Evolutionary conservation across 371 early-diverging fungal species (phyloP).

Genomic region (Aphelidium insulamus): DNA sequence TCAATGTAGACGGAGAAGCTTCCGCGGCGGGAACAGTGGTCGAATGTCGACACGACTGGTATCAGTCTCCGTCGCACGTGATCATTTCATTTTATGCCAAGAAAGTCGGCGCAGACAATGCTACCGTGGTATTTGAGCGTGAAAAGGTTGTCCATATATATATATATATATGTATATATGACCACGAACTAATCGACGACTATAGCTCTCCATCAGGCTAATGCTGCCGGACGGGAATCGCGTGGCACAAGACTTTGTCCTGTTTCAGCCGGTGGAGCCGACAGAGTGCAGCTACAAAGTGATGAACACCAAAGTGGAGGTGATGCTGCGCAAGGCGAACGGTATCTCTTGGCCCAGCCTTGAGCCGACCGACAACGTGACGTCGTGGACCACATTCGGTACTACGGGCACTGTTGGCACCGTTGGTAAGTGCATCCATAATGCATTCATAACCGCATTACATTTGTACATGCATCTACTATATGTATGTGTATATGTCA

Average conservation of each 20-base stretch:
- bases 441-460: too few relatives aligned
- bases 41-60: slow-evolving; percentile 77
- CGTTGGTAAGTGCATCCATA: too few relatives aligned
- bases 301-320: slow-evolving; percentile 65
- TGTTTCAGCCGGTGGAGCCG: slow-evolving; percentile 48
- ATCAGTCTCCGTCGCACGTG: slow-evolving; percentile 62
- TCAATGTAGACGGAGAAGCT: too few relatives aligned
- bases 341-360: slow-evolving; percentile 70
- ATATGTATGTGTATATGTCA: too few relatives aligned
- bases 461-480: too few relatives aligned
- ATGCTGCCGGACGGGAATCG: slow-evolving; percentile 32
- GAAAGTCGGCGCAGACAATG: slow-evolving; percentile 27
- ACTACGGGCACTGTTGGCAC: too few relatives aligned
- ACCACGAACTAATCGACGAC: slow-evolving; percentile 1
- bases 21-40: slow-evolving; percentile 9
- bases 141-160: slow-evolving; percentile 3
- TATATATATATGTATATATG: slow-evolving; percentile 4
- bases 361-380: slow-evolving; percentile 36
- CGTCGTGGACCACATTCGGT: slow-evolving; percentile 68
- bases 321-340: slow-evolving; percentile 57
- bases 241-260: slow-evolving; percentile 26
- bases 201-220: slow-evolving; percentile 20
- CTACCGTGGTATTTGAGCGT: slow-evolving; percentile 1
- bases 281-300: slow-evolving; percentile 37
- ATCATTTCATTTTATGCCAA: slow-evolving; percentile 81